Conservation (phyloP, 208 protist species). For the Leishmania arabica region DNA sequence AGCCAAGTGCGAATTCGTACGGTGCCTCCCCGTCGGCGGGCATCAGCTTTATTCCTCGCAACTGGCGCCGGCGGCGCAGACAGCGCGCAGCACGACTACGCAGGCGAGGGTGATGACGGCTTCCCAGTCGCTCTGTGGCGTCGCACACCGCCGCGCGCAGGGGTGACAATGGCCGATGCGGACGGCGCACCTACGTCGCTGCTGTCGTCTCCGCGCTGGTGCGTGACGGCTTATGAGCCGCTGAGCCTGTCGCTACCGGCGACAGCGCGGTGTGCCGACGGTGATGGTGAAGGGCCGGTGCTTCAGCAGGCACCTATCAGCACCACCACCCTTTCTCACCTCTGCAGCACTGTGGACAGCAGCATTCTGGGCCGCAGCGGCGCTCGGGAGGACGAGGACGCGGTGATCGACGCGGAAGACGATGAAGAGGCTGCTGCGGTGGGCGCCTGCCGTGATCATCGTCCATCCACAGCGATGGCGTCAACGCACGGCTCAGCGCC, state of each 20-base stretch:
- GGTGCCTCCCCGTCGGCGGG: background rate
- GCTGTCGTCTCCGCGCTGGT: slow-evolving; percentile 15
- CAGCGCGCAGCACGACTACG: background rate
- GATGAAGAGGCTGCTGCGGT: slow-evolving; percentile 7
- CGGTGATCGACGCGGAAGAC: background rate
- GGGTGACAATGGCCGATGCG: background rate
- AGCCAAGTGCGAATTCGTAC: background rate
- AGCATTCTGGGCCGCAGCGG: background rate
- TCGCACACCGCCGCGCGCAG: background rate
- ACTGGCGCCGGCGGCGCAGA: background rate
- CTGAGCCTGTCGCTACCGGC: slow-evolving; percentile 1
- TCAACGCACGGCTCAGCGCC: background rate
- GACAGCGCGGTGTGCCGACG: background rate
- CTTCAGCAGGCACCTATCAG: background rate
- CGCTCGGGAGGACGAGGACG: background rate
- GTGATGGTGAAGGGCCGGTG: background rate
- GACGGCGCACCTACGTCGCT: background rate
- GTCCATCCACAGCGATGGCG: background rate
- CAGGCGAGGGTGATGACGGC: background rate
- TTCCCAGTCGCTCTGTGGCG: slow-evolving; percentile 7
- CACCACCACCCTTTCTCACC: background rate
- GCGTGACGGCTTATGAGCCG: slow-evolving; percentile 16
- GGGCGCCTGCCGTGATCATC: background rate
- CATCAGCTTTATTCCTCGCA: background rate
- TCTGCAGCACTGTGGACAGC: background rate